These are phyloP conservation scores for Amphibolis antarctica DNA, from an alignment of 106 monocot species.

Conservation along the genomic window DNA sequence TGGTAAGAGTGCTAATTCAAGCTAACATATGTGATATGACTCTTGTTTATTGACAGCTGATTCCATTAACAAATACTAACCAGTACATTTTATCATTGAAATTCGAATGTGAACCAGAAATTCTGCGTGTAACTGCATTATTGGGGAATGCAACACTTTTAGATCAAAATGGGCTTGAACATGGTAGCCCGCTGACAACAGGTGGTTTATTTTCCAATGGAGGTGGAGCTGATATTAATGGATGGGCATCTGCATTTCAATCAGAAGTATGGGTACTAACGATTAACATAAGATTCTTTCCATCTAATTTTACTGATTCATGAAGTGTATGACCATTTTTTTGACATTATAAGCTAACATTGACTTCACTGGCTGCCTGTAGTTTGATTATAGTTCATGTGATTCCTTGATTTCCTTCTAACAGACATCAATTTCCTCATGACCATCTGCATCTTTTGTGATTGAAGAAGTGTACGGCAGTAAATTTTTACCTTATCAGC, in stretches of 20 bases:
- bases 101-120: slow-evolving; percentile 1
- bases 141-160: slow-evolving; percentile 96
- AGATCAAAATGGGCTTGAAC: slow-evolving; percentile 85
- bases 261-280: slow-evolving; percentile 98
- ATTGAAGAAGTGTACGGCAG: neutral
- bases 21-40: slow-evolving; percentile 13
- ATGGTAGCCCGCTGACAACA: slow-evolving; percentile 81
- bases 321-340: slow-evolving; percentile 7
- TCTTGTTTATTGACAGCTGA: slow-evolving; percentile 27
- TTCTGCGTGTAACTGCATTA: slow-evolving; percentile 73
- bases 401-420: neutral
- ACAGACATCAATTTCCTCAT: neutral
- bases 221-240: slow-evolving; percentile 80
- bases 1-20: neutral
- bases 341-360: slow-evolving; percentile 21
- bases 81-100: slow-evolving; percentile 23
- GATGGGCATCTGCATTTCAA: slow-evolving; percentile 84
- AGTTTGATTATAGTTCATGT: neutral
- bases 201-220: slow-evolving; percentile 89
- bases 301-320: slow-evolving; percentile 43
- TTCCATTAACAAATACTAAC: slow-evolving; percentile 61
- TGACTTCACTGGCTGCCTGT: neutral
- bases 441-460: neutral
- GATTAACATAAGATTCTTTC: slow-evolving; percentile 83
- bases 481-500: too few species aligned